Percentiles rank a stretch among this genome's conserved stretches.
These are phyloP conservation scores for Calonectria hawksworthii DNA, from an alignment of 2,329 filamentous ascomycete species.

Conservation along the genomic window DNA sequence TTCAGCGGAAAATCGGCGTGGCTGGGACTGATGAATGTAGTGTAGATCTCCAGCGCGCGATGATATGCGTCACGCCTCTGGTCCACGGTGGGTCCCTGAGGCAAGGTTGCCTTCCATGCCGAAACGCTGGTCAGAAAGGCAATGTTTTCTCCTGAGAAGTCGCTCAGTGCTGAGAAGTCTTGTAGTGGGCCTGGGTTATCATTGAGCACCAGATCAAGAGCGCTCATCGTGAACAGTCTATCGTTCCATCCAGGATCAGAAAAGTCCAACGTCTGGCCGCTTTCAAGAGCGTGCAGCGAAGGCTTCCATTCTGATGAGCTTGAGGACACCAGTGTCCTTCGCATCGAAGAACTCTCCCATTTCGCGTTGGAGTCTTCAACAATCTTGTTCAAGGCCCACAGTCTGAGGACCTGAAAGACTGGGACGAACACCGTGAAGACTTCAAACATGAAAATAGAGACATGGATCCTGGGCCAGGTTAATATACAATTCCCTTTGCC, in stretches of 20 bases:
- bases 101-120: slow-evolving; percentile 64
- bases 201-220: slow-evolving; percentile 71
- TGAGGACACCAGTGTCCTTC: slow-evolving; percentile 25
- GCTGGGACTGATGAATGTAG: slow-evolving; percentile 68
- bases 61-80: slow-evolving; percentile 64
- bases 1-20: slow-evolving; percentile 77
- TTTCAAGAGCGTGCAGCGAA: slow-evolving; percentile 12
- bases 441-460: slow-evolving; percentile 72
- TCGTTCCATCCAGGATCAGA: slow-evolving; percentile 45
- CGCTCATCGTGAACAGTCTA: slow-evolving; percentile 70
- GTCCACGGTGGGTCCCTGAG: neutral
- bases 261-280: slow-evolving; percentile 10
- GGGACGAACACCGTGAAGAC: slow-evolving; percentile 74
- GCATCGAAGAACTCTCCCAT: slow-evolving; percentile 29
- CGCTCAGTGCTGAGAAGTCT: slow-evolving; percentile 72
- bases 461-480: slow-evolving; percentile 48
- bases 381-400: slow-evolving; percentile 54
- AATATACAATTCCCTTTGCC: neutral
- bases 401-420: slow-evolving; percentile 67
- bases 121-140: slow-evolving; percentile 73
- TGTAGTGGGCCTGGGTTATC: slow-evolving; percentile 71
- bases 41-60: slow-evolving; percentile 72
- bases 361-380: slow-evolving; percentile 26
- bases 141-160: slow-evolving; percentile 80
- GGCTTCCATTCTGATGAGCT: slow-evolving; percentile 23